A percentile compares a stretch with the other conserved stretches of the same genome.
Conservation (phyloP, 2,329 filamentous ascomycete genomes). For the Ophiostoma piceae region DNA sequence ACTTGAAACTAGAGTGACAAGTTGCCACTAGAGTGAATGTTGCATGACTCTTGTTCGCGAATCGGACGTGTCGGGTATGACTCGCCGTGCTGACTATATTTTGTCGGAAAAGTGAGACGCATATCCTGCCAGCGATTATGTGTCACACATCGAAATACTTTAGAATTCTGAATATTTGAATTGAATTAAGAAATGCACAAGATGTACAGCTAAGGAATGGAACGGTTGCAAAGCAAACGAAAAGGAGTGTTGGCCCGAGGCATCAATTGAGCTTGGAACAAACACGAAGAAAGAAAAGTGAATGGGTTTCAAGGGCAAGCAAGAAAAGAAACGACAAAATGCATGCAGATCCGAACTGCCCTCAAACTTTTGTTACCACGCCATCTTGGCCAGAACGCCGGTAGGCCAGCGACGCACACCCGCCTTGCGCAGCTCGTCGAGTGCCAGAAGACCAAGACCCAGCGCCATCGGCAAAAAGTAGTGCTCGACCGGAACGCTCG, state of each 20-base stretch:
- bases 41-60: neutral
- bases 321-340: neutral
- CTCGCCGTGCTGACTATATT: neutral
- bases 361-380: conserved; percentile 39
- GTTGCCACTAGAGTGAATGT: neutral
- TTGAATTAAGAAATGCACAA: neutral
- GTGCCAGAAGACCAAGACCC: conserved; percentile 45
- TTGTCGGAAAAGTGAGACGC: neutral
- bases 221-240: neutral
- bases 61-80: neutral
- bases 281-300: neutral
- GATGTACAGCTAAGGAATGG: neutral
- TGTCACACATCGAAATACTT: neutral
- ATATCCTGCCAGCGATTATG: neutral
- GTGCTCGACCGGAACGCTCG: conserved; percentile 46
- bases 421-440: conserved; percentile 51
- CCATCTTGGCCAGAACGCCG: conserved; percentile 42
- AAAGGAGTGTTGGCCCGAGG: neutral
- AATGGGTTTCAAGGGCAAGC: neutral
- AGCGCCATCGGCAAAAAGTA: conserved; percentile 50
- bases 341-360: neutral
- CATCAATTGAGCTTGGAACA: neutral
- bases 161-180: neutral
- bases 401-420: conserved; percentile 44
- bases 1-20: neutral